phyloP scores from a whole-genome alignment of 495 filamentous ascomycete species.

The Aspergillus saccharolyticus region DNA sequence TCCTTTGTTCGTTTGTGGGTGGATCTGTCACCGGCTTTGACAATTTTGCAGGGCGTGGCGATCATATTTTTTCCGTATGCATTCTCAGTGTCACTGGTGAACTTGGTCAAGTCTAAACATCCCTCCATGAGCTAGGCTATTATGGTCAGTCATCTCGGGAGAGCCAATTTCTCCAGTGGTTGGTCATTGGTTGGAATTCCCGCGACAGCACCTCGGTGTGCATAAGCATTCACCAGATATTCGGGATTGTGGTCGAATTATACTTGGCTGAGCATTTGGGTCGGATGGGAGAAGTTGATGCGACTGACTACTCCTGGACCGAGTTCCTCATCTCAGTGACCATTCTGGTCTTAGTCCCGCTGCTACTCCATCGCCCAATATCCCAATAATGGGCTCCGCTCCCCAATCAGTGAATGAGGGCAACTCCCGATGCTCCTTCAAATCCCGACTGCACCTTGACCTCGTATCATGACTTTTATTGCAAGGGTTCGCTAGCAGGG shows the following conservation, averaged over 20 bases:
- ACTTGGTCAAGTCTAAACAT: too few species aligned
- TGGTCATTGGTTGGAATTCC: not conserved
- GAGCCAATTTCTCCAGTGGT: not conserved
- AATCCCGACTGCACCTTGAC: not conserved
- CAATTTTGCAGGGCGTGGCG: not conserved
- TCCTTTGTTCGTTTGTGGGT: not conserved
- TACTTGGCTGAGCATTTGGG: not conserved
- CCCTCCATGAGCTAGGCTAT: not conserved
- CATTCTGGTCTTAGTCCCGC: constrained; percentile 17
- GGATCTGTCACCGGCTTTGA: not conserved
- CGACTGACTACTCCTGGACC: not conserved
- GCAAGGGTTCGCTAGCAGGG: not conserved
- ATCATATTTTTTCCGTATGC: not conserved
- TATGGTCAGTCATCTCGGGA: not conserved
- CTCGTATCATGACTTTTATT: not conserved
- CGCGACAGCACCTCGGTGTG: not conserved
- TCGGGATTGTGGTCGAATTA: not conserved
- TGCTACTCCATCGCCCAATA: constrained; percentile 1
- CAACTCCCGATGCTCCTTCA: too few species aligned
- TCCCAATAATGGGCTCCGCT: not conserved
- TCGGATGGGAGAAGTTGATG: not conserved
- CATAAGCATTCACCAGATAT: not conserved
- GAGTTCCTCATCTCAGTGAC: constrained; percentile 13
- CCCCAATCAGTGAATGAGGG: not conserved
- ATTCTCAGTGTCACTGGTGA: not conserved